Evolutionary conservation across 139 green algal species (phyloP), one percentile per base, ranked within the genome.

Genomic region (Chlamydomonas schloesseri): DNA sequence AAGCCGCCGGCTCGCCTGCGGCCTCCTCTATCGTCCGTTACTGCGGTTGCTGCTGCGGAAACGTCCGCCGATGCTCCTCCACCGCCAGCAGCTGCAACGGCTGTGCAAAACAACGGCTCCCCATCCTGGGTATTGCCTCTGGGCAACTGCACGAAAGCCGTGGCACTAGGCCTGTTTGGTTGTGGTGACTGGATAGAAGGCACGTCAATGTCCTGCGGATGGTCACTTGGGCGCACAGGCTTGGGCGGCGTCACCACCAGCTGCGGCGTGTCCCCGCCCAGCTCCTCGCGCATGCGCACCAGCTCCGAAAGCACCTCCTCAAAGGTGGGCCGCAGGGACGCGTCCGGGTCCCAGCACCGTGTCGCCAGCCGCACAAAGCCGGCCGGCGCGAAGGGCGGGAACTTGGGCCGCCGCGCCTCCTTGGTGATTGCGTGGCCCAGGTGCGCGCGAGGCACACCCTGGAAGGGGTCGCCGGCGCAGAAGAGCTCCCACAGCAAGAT

Each of bases 391-490:
- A 83, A 83, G 76, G 76, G 76, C 62, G 76, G 76, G 76, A 83
- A 83, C 60, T 73, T 60, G 26, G 76, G 76, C 11, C 76, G 60
- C 18, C 60, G 76, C 50, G 69, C 71, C 46, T 85, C 60, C 62
- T 79, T 75, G 57, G 86, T 82, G 57, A 91, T 78, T 36, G 80
- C 60, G 78, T 91, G 89, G 21, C 83, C 89, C 33, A 93, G 47
- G 71, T 91, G 80, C 13, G 87, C 86, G 13, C 71, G 79, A 0
- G 89, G 89, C 31, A 92, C 81, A 36, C 71, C 78, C 53, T 77
- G 29, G 33, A 86, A 86, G 36, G 80, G 80, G 21, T 77, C 80
- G 31, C 15, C 21, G 23, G 24, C 85, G 29, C 74, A 86, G 42
- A 89, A 89, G 26, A 89, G 58, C 67, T 89, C 85, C 69, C 81